phyloP scores from a whole-genome alignment of 768 basidiomycete species.

The Kwoniella dejecticola region DNA sequence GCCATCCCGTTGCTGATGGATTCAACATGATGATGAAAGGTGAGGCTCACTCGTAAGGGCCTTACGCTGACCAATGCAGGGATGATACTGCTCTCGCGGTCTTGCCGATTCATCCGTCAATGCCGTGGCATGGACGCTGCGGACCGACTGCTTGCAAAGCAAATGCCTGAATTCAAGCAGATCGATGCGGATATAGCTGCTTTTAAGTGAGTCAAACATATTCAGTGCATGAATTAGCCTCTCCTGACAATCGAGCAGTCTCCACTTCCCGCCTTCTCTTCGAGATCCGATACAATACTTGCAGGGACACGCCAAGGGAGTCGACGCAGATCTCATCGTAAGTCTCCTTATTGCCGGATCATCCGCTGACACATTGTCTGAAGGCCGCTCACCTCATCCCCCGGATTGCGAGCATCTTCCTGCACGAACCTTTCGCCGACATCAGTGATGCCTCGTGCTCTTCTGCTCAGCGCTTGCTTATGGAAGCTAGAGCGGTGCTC shows the following conservation, averaged over 20 bases:
- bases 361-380: background rate
- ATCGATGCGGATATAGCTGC: constrained; percentile 29
- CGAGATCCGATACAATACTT: constrained; percentile 30
- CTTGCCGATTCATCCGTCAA: constrained; percentile 22
- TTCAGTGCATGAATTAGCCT: background rate
- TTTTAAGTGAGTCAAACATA: constrained; percentile 26
- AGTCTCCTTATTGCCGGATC: background rate
- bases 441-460: constrained; percentile 22
- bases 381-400: constrained; percentile 33
- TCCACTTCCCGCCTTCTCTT: constrained; percentile 27
- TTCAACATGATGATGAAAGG: constrained; percentile 33
- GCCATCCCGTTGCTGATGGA: constrained; percentile 36
- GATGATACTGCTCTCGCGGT: constrained; percentile 24
- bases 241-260: no score
- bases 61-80: no score
- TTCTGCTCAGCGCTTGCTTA: constrained; percentile 20
- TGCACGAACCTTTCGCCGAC: constrained; percentile 42
- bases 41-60: no score
- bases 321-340: constrained; percentile 39
- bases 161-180: constrained; percentile 28
- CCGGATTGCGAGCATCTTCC: constrained; percentile 28
- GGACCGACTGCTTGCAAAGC: constrained; percentile 9
- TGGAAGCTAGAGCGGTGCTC: constrained; percentile 25
- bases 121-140: constrained; percentile 11
- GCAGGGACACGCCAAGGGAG: constrained; percentile 25